These are phyloP conservation scores for Solanum bulbocastanum DNA, from an alignment of 257 asterid genomes.

Conservation along the genomic window DNA sequence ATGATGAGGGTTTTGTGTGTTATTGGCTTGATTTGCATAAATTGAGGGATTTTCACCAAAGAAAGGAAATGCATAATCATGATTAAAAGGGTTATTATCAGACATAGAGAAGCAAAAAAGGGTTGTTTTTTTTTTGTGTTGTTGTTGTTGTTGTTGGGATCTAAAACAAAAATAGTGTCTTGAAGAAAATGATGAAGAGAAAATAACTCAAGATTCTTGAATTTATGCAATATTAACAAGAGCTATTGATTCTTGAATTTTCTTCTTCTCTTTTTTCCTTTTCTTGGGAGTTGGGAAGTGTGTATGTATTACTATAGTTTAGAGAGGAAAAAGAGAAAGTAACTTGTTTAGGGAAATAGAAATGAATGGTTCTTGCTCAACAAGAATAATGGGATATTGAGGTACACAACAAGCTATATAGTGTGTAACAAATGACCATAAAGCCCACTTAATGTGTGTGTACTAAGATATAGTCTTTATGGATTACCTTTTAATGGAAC, in stretches of 20 bases:
- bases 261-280: not conserved
- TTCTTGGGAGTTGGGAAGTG: conserved; percentile 11
- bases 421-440: not conserved
- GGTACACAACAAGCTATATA: conserved; percentile 5
- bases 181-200: not conserved
- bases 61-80: conserved; percentile 37
- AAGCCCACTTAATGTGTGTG: not conserved
- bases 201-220: conserved; percentile 1
- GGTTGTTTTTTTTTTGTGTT: too few species aligned
- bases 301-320: not conserved
- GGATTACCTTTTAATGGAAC: not conserved
- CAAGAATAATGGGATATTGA: not conserved
- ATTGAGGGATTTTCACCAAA: conserved; percentile 18
- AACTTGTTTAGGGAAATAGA: not conserved
- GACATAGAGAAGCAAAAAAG: conserved; percentile 30
- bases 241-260: not conserved
- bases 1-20: conserved; percentile 18
- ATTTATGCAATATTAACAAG: not conserved
- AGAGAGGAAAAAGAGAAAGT: not conserved
- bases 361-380: conserved; percentile 6
- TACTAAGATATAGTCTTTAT: not conserved
- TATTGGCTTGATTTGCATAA: conserved; percentile 20
- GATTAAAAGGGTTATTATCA: conserved; percentile 20
- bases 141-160: not conserved
- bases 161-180: not conserved